Conservation (phyloP, 2,329 filamentous ascomycete species). For the Pseudogymnoascus sp. region DNA sequence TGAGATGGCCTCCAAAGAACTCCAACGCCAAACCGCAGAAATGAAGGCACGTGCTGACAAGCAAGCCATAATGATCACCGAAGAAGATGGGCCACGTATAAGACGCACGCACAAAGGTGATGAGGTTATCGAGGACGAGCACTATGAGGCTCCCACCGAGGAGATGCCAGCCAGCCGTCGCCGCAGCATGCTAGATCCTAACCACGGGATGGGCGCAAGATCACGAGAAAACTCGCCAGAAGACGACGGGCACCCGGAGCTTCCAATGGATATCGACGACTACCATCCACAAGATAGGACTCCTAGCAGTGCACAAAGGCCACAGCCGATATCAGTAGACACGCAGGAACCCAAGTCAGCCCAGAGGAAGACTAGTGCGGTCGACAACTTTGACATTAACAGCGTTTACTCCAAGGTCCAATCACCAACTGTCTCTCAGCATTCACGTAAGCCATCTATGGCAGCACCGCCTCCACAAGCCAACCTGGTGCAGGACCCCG, state of each 20-base stretch:
- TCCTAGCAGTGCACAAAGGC: slow-evolving; percentile 14
- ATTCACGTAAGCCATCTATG: slow-evolving; percentile 42
- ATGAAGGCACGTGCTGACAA: slow-evolving; percentile 74
- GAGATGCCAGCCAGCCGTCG: slow-evolving; percentile 27
- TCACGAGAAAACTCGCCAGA: slow-evolving; percentile 32
- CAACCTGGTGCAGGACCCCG: slow-evolving; percentile 61
- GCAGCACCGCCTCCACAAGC: slow-evolving; percentile 34
- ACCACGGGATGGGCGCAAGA: slow-evolving; percentile 26
- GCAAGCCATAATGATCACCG: slow-evolving; percentile 73
- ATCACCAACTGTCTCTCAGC: slow-evolving; percentile 53
- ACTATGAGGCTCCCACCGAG: slow-evolving; percentile 33
- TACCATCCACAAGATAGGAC: slow-evolving; percentile 25
- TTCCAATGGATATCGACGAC: slow-evolving; percentile 26
- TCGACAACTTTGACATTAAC: slow-evolving; percentile 65
- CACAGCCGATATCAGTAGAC: slow-evolving; percentile 18
- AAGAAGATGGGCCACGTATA: slow-evolving; percentile 68
- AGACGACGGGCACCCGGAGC: slow-evolving; percentile 19
- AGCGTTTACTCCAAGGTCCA: slow-evolving; percentile 78
- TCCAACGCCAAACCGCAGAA: slow-evolving; percentile 68
- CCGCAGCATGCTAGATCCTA: slow-evolving; percentile 33
- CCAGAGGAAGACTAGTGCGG: slow-evolving; percentile 20
- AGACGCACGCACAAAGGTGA: slow-evolving; percentile 92
- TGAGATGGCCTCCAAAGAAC: slow-evolving; percentile 86
- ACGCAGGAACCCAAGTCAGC: slow-evolving; percentile 13
- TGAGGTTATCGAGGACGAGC: slow-evolving; percentile 75